These are phyloP conservation scores for Trichophyton benhamiae DNA, from an alignment of 2,329 filamentous ascomycete species.

Conservation along the genomic window DNA sequence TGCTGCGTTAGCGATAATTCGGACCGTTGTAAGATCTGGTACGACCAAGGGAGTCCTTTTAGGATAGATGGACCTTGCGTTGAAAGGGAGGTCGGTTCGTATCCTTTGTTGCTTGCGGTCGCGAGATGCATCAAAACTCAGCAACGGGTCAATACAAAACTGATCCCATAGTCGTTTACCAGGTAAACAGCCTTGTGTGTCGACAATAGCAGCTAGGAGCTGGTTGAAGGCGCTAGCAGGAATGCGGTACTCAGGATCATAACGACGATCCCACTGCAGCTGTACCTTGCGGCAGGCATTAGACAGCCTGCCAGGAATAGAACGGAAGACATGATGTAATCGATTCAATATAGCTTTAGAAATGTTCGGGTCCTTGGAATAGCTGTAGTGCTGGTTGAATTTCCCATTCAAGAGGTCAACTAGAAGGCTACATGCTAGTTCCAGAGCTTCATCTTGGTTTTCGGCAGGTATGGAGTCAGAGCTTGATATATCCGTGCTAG, in stretches of 20 bases:
- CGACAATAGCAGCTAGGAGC: conserved; percentile 43
- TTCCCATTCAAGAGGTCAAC: conserved; percentile 25
- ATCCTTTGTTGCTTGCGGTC: background rate
- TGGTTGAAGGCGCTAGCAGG: conserved; percentile 38
- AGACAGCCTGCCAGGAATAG: conserved; percentile 23
- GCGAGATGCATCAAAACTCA: background rate
- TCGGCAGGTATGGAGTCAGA: conserved; percentile 2
- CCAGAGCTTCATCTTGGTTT: conserved; percentile 15
- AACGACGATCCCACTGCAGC: conserved; percentile 11
- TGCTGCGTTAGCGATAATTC: conserved; percentile 27
- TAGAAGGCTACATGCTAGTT: conserved; percentile 22
- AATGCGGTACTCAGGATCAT: conserved; percentile 18
- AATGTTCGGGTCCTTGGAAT: background rate
- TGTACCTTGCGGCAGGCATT: conserved; percentile 18
- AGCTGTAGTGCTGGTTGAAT: conserved; percentile 20
- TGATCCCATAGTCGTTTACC: conserved; percentile 38
- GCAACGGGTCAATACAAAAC: conserved; percentile 32
- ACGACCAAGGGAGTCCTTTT: conserved; percentile 20
- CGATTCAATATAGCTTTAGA: conserved; percentile 18
- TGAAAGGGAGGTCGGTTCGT: background rate
- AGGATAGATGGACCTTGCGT: conserved; percentile 15
- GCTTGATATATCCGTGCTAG: background rate
- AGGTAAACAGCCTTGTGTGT: conserved; percentile 35
- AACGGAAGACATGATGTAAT: conserved; percentile 22
- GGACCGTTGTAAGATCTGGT: conserved; percentile 26